Percentiles rank a stretch among this genome's conserved stretches.
These are phyloP conservation scores for Verticillium zaregamsianum DNA, from an alignment of 2,329 filamentous ascomycete genomes.

Conservation along the genomic window DNA sequence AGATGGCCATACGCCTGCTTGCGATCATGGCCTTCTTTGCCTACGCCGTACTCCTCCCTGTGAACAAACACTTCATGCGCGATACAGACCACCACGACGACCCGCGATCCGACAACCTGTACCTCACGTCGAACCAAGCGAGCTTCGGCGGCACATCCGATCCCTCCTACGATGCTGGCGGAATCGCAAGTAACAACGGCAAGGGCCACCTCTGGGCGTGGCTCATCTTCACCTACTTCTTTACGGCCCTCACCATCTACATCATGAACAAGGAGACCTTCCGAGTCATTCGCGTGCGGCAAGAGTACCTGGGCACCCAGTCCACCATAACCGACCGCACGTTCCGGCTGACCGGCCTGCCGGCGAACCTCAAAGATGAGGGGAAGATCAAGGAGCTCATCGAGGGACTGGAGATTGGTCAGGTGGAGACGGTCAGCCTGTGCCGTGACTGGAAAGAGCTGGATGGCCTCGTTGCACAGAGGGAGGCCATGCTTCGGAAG, in stretches of 20 bases:
- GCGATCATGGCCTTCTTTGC: slow-evolving; percentile 77
- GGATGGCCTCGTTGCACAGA: slow-evolving; percentile 63
- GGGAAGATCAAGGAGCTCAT: slow-evolving; percentile 80
- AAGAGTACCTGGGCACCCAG: slow-evolving; percentile 89
- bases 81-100: slow-evolving; percentile 4
- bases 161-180: slow-evolving; percentile 21
- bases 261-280: slow-evolving; percentile 79
- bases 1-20: slow-evolving; percentile 86
- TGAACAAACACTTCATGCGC: slow-evolving; percentile 65
- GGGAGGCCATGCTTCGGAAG: slow-evolving; percentile 61
- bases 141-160: slow-evolving; percentile 6
- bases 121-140: background rate
- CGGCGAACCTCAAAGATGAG: slow-evolving; percentile 72
- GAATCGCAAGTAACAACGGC: slow-evolving; percentile 25
- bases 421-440: slow-evolving; percentile 81
- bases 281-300: slow-evolving; percentile 78
- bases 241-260: slow-evolving; percentile 77
- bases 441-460: slow-evolving; percentile 84
- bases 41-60: slow-evolving; percentile 73
- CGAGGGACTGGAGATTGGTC: slow-evolving; percentile 82
- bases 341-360: slow-evolving; percentile 86
- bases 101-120: background rate
- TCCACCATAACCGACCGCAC: slow-evolving; percentile 95
- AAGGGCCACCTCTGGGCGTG: slow-evolving; percentile 80
- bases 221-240: slow-evolving; percentile 90